phyloP scores from a whole-genome alignment of 257 asterid genomes.

The Ligustrum vulgare region DNA sequence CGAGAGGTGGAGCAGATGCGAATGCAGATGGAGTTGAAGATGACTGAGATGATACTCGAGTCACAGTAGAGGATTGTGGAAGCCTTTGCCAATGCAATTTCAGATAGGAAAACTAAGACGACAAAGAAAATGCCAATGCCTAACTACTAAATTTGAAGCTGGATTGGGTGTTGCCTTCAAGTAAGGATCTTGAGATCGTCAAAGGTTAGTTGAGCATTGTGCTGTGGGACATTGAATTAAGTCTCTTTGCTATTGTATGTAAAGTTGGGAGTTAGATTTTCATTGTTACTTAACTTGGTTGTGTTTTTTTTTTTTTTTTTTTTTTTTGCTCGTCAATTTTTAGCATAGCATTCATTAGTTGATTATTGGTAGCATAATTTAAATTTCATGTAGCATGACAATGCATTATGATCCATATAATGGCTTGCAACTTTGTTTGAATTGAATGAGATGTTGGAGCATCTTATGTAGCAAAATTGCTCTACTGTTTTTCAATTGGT shows the following conservation, averaged over 20 bases:
- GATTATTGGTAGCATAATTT: conserved; percentile 21
- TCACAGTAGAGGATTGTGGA: conserved; percentile 81
- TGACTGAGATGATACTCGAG: conserved; percentile 88
- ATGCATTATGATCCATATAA: conserved; percentile 23
- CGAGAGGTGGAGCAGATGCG: conserved; percentile 79
- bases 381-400: conserved; percentile 14
- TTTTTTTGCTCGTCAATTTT: background rate
- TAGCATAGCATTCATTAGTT: conserved; percentile 16
- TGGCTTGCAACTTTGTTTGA: conserved; percentile 8
- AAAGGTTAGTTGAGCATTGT: background rate
- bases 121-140: conserved; percentile 47
- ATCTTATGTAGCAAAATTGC: background rate
- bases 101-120: conserved; percentile 52
- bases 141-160: conserved; percentile 19
- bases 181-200: background rate
- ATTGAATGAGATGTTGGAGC: conserved; percentile 2
- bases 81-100: conserved; percentile 62
- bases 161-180: background rate
- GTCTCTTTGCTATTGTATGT: background rate
- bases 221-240: background rate
- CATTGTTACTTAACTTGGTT: background rate
- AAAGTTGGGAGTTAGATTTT: background rate
- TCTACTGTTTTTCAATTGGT: background rate
- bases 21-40: conserved; percentile 97
- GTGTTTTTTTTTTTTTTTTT: background rate